Conservation (phyloP, 106 monocot species). For the Dendrobium huoshanense region DNA sequence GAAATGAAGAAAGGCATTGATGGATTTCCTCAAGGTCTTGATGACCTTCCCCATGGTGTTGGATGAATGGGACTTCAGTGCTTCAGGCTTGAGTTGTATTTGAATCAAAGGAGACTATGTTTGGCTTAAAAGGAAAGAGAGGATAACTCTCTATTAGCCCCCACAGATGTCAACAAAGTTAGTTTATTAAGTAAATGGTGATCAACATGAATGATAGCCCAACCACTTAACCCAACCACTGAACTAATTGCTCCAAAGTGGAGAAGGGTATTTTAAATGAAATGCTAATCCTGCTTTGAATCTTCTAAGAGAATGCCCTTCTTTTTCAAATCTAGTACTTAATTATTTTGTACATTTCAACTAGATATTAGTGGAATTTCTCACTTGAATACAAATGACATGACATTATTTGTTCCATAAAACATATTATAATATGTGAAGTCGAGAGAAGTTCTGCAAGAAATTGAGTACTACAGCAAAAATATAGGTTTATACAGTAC, state of each 20-base stretch:
- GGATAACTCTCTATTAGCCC: not conserved
- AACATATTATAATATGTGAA: too few species aligned
- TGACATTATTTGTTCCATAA: too few species aligned
- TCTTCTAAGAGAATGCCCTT: too few species aligned
- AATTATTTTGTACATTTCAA: too few species aligned
- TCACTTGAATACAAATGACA: too few species aligned
- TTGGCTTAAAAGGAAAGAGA: not conserved
- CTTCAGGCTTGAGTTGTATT: not conserved
- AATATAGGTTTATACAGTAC: not conserved
- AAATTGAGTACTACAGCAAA: too few species aligned
- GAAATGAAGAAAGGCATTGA: slow-evolving; percentile 55
- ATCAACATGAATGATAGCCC: slow-evolving; percentile 23
- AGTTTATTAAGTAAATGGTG: slow-evolving; percentile 7
- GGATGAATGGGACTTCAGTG: slow-evolving; percentile 1
- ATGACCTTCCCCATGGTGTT: slow-evolving; percentile 39
- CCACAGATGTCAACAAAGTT: not conserved
- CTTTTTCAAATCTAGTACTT: not conserved
- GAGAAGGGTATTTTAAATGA: not conserved
- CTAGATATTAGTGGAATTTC: too few species aligned
- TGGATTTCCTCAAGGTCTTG: slow-evolving; percentile 54
- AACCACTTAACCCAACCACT: slow-evolving; percentile 25
- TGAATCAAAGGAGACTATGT: not conserved
- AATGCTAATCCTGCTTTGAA: not conserved
- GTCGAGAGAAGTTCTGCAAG: too few species aligned
- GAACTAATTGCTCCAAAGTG: slow-evolving; percentile 1